Base-by-base conservation (phyloP, 306 rosid species). In the Potentilla sterilis region DNA sequence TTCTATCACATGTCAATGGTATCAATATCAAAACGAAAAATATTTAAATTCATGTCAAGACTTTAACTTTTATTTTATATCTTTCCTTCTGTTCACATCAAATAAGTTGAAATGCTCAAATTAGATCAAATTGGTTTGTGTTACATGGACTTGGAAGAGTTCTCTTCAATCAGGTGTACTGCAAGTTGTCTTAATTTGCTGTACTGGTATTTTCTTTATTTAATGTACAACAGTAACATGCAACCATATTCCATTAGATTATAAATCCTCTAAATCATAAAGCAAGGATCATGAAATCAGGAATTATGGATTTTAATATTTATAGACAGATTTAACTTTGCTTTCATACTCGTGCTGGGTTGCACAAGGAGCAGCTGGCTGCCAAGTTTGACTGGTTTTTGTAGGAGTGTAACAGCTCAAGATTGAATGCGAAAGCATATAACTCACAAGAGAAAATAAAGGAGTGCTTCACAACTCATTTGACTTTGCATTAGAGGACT, bases 351-450 rank as follows among this genome's bases (percentile, higher is more conserved):
- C 38, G 15, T 24, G 65, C 37, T 21, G 63, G 1, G 19, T 37
- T 52, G 34, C 24, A 11, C 7, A 19, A n/a, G 75, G 6, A 72
- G 46, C 37, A 8, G 41, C 52, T 4, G 22, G 65, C 13, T 42
- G 77, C 77, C 57, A 42, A 41, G 77, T 73, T 73, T 73, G 77
- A 73, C 77, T 42, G 44, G 43, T 3, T 6, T 73, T 0, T 8
- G 65, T 67, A 59, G 69, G 3, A 37, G 5, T 55, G 57, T 16
- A 59, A 43, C 68, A 42, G 69, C 69, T 8, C 43, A 21, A 24
- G 42, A 6, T 57, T 37, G 41, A 40, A 55, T 40, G 24, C 5
- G 3, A 22, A 40, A 57, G 13, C 38, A 22, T 15, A 18, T 16
- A 16, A 37, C 44, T 57, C 9, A 61, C 7, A 13, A 6, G 40